These are phyloP conservation scores for Drechmeria coniospora DNA, from an alignment of 2,329 filamentous ascomycete species.

Conservation along the genomic window DNA sequence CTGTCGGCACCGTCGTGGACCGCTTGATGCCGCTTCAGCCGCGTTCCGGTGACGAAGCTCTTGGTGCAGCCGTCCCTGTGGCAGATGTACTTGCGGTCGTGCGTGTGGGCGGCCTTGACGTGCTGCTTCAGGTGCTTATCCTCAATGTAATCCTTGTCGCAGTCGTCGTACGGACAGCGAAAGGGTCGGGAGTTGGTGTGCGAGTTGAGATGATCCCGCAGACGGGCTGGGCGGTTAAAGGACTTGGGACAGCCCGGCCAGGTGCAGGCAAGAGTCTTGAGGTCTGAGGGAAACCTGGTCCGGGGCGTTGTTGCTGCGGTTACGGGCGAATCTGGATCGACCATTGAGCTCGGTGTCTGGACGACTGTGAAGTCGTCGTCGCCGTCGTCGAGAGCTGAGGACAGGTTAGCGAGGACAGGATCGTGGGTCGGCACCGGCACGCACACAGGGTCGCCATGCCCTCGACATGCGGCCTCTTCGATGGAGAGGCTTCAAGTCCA, in stretches of 20 bases:
- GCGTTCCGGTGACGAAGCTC: conserved; percentile 65
- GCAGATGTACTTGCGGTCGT: conserved; percentile 56
- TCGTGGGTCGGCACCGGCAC: neutral
- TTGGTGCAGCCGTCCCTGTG: conserved; percentile 59
- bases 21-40: conserved; percentile 61
- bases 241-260: conserved; percentile 62
- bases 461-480: conserved; percentile 12
- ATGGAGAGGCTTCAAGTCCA: conserved; percentile 9
- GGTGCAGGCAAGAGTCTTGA: conserved; percentile 65
- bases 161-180: conserved; percentile 52
- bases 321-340: conserved; percentile 15
- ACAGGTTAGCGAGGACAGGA: neutral
- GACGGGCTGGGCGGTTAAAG: conserved; percentile 73
- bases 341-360: conserved; percentile 17
- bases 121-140: conserved; percentile 79
- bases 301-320: conserved; percentile 25
- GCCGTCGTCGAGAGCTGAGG: conserved; percentile 13
- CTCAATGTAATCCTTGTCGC: conserved; percentile 73
- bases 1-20: conserved; percentile 61
- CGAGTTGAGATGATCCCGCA: conserved; percentile 66
- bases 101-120: conserved; percentile 64
- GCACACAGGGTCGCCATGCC: conserved; percentile 10
- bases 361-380: conserved; percentile 18
- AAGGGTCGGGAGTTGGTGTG: conserved; percentile 78
- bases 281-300: conserved; percentile 48